phyloP scores from a whole-genome alignment of 768 basidiomycete genomes.

The Leccinum broughii region DNA sequence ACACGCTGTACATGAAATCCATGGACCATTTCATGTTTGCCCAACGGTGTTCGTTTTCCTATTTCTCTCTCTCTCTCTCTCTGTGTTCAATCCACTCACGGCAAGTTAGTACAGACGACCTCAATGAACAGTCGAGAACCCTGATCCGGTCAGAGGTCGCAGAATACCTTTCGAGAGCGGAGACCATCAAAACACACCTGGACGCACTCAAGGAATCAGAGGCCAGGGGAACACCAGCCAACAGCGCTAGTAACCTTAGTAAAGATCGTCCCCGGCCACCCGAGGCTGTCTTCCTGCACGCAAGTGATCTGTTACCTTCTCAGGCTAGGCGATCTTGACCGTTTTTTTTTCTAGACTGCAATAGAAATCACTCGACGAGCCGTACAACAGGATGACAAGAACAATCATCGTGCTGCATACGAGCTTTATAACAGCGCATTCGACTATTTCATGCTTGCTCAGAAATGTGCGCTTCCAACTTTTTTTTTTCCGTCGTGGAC shows the following conservation, averaged over 20 bases:
- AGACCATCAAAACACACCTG: conserved; percentile 84
- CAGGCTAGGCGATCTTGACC: background rate
- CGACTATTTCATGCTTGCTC: conserved; percentile 96
- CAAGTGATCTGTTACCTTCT: background rate
- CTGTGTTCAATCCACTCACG: conserved; percentile 3
- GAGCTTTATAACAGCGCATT: conserved; percentile 89
- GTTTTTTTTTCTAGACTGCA: conserved; percentile 51
- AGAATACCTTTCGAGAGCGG: conserved; percentile 88
- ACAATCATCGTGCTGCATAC: conserved; percentile 90
- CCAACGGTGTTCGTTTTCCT: conserved; percentile 66
- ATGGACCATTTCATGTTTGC: conserved; percentile 98
- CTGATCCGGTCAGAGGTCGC: conserved; percentile 83
- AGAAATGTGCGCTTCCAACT: conserved; percentile 61
- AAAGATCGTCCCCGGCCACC: conserved; percentile 15
- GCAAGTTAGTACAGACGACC: conserved; percentile 50
- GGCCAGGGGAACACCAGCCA: background rate
- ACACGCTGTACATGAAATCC: conserved; percentile 88
- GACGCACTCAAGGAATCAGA: conserved; percentile 7
- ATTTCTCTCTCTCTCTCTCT: background rate
- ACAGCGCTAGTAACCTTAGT: background rate
- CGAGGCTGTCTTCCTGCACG: conserved; percentile 18
- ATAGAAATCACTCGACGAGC: conserved; percentile 88
- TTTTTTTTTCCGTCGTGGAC: background rate
- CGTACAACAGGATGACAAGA: conserved; percentile 85
- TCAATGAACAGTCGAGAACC: conserved; percentile 84